Evolutionary conservation across 441 rosid species (phyloP), one percentile per base, ranked within the genome.

Genomic region (Daphne laureola): DNA sequence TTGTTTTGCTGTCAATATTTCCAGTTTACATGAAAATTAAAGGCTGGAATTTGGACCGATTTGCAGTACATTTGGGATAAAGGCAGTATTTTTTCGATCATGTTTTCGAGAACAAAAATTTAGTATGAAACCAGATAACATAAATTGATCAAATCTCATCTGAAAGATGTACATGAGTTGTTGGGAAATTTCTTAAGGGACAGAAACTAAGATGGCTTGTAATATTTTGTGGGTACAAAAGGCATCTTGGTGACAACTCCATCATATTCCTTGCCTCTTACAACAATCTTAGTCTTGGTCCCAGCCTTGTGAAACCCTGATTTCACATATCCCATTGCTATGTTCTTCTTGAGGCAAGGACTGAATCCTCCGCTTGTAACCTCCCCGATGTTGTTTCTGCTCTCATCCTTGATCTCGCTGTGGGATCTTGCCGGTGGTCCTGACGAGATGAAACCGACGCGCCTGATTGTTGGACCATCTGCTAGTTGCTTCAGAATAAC

Each of bases 281-380:
- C 79, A 56, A 81, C 46, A 49, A 93, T 66, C 72, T 93, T 86
- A 42, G 81, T 86, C 54, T 84, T 86, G 64, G 92, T 83, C 51
- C 96, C 96, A 0, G 55, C 70, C 69, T 92, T 92, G 84, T 92
- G 98, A 27, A 49, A 65, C 51, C 97, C 98, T 0, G 98, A 89
- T 58, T 89, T 89, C 54, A 89, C 97, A 9, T 89, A 93, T 18
- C 97, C 95, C 98, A 93, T 93, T 17, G 93, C 85, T 54, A 93
- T 82, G 80, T 89, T 89, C 86, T 87, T 93, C 92, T 89, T 89
- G 48, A 89, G 75, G 86, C 91, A 89, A 1, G 98, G 96, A 63
- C 97, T 84, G 42, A 93, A 93, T 57, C 96, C 98, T 6, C 97
- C 96, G n/a, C 98, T 93, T 3, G 98, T 89, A 61, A 93, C 62